phyloP scores from a whole-genome alignment of 169 alveolate species.

The Perkinsus olseni region DNA sequence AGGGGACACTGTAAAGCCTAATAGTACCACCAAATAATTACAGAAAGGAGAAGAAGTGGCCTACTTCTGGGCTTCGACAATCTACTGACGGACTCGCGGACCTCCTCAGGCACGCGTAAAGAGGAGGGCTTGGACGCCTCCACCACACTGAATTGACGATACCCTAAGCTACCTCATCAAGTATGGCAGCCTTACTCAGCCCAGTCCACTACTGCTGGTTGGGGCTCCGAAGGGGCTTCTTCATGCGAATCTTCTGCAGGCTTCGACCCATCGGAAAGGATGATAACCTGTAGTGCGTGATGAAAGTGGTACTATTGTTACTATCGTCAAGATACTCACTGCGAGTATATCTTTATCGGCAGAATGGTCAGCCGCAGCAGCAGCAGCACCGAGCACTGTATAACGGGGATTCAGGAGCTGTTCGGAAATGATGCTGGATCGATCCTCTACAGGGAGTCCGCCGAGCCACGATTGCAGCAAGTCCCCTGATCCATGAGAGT shows the following conservation, averaged over 20 bases:
- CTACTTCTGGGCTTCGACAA: not conserved
- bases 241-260: not conserved
- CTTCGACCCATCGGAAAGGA: not conserved
- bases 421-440: too few species aligned
- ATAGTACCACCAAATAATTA: too few species aligned
- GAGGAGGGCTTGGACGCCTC: not conserved
- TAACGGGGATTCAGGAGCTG: too few species aligned
- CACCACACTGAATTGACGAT: not conserved
- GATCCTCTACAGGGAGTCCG: not conserved
- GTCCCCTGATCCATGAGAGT: not conserved
- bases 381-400: too few species aligned
- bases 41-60: not conserved
- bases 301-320: too few species aligned
- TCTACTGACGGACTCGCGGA: not conserved
- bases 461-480: not conserved
- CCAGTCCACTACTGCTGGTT: not conserved
- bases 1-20: too few species aligned
- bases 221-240: not conserved
- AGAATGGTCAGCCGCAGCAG: too few species aligned
- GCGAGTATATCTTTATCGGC: too few species aligned
- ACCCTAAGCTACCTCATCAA: not conserved
- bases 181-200: not conserved
- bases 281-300: not conserved
- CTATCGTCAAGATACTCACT: too few species aligned
- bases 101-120: not conserved